phyloP scores from a whole-genome alignment of 768 basidiomycete genomes.

The Dictyophora rubrovolvata region DNA sequence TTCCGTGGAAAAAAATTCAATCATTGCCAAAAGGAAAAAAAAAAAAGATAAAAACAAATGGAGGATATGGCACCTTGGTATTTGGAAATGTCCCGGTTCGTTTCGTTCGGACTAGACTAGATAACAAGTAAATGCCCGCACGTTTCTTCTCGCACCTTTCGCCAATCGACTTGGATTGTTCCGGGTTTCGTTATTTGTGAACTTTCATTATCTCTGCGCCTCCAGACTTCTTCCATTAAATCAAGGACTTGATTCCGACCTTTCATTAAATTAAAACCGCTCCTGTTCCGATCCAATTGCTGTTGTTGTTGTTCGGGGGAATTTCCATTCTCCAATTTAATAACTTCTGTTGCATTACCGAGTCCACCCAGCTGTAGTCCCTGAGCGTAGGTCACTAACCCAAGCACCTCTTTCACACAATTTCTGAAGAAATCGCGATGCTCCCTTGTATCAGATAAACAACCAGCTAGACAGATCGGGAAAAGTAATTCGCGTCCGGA shows the following conservation, averaged over 20 bases:
- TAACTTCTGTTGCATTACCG: not conserved
- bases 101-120: conserved; percentile 14
- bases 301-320: not conserved
- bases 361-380: not conserved
- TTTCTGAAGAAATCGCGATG: conserved; percentile 50
- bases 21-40: too few relatives aligned
- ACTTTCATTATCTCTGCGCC: conserved; percentile 41
- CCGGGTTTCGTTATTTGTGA: conserved; percentile 28
- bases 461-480: conserved; percentile 65
- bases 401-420: conserved; percentile 44
- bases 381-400: not conserved
- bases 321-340: not conserved
- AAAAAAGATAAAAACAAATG: too few relatives aligned
- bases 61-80: too few relatives aligned
- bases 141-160: conserved; percentile 45
- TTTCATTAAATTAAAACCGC: not conserved
- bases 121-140: conserved; percentile 41
- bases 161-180: conserved; percentile 41
- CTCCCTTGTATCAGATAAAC: conserved; percentile 56
- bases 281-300: not conserved
- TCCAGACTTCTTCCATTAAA: conserved; percentile 63
- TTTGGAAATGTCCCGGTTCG: too few relatives aligned
- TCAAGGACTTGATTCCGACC: conserved; percentile 35
- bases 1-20: too few relatives aligned
- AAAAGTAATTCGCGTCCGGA: conserved; percentile 46